These are phyloP conservation scores for Rubus idaeus DNA, from an alignment of 306 rosid genomes.

Conservation along the genomic window DNA sequence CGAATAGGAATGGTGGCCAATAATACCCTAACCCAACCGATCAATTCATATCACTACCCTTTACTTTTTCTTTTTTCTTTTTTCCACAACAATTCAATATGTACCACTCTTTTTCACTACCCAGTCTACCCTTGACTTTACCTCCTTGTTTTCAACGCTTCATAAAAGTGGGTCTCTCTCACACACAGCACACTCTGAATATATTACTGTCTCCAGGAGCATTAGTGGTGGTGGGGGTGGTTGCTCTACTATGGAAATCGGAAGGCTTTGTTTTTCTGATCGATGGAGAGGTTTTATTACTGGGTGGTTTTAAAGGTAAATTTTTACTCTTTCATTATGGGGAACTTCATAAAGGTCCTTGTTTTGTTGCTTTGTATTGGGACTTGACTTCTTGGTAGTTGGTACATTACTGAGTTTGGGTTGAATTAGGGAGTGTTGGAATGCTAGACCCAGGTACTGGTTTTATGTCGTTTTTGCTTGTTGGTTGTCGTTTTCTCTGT, in stretches of 20 bases:
- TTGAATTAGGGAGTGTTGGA: background rate
- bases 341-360: background rate
- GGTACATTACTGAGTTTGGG: too few species aligned
- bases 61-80: background rate
- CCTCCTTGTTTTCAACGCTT: background rate
- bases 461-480: background rate
- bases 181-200: too few species aligned
- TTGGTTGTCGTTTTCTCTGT: background rate
- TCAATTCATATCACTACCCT: background rate
- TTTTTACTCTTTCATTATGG: background rate
- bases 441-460: background rate
- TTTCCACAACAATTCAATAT: background rate
- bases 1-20: background rate
- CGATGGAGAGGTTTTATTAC: background rate
- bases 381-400: too few species aligned
- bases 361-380: background rate
- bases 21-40: background rate
- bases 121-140: background rate
- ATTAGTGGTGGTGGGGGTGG: too few species aligned
- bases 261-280: background rate
- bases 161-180: background rate
- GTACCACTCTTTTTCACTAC: background rate
- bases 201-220: too few species aligned
- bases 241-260: background rate
- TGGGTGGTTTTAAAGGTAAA: background rate